Evolutionary conservation across 2,329 filamentous ascomycete species (phyloP).

Genomic region (Talaromyces sp.): DNA sequence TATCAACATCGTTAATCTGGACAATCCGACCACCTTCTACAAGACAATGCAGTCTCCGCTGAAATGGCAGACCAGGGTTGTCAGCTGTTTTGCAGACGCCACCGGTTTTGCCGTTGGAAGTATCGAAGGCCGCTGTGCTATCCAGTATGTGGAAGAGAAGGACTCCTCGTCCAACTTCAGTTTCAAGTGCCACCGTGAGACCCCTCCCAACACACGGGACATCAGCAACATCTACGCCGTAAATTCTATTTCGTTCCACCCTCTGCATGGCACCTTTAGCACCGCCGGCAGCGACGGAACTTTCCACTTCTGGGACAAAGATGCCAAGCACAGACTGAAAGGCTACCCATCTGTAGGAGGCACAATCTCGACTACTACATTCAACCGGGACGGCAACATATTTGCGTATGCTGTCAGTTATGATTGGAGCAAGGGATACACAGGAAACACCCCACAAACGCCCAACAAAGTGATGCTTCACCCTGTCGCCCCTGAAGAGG

Average conservation of each 20-base stretch:
- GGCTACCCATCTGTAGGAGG: constrained; percentile 81
- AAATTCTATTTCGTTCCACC: constrained; percentile 97
- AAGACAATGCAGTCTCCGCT: constrained; percentile 93
- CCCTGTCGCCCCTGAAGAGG: constrained; percentile 62
- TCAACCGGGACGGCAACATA: constrained; percentile 77
- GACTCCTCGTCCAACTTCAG: constrained; percentile 90
- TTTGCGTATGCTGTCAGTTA: constrained; percentile 91
- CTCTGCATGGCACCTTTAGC: constrained; percentile 94
- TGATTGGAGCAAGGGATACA: constrained; percentile 97
- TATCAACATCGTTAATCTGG: constrained; percentile 90
- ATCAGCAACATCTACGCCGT: constrained; percentile 87
- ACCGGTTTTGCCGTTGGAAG: constrained; percentile 91
- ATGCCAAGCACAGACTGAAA: constrained; percentile 81
- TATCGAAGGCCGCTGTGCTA: constrained; percentile 94
- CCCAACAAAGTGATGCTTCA: constrained; percentile 83
- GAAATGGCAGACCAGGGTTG: constrained; percentile 95
- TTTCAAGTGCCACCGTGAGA: constrained; percentile 96
- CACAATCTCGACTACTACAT: constrained; percentile 84
- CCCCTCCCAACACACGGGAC: constrained; percentile 57
- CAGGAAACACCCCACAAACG: constrained; percentile 64
- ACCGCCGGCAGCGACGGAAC: constrained; percentile 93
- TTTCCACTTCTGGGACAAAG: constrained; percentile 74
- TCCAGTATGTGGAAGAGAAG: constrained; percentile 97
- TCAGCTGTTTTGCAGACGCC: constrained; percentile 90
- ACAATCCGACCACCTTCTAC: constrained; percentile 83